These are phyloP conservation scores for Symbiodinium pilosum DNA, from an alignment of 73 alveolate genomes.

Conservation along the genomic window DNA sequence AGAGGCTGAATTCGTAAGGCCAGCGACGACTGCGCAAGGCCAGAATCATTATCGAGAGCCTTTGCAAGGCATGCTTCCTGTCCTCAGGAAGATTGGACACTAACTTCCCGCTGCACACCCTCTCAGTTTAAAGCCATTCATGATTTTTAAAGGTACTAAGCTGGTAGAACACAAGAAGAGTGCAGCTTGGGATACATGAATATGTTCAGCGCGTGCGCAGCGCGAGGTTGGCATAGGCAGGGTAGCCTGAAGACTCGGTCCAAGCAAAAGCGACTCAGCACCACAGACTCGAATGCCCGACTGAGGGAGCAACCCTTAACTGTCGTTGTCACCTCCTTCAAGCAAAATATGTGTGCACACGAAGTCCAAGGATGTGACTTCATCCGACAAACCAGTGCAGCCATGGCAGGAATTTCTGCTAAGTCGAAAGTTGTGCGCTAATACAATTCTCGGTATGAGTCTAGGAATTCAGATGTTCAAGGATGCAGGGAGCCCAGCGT, in stretches of 20 bases:
- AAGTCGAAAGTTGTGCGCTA: too few relatives aligned
- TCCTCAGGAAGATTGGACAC: not conserved
- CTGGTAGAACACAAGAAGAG: not conserved
- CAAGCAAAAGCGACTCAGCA: not conserved
- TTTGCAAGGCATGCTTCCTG: not conserved
- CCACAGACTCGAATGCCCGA: not conserved
- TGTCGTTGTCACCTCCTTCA: not conserved
- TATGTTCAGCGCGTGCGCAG: constrained; percentile 28
- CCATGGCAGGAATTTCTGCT: too few relatives aligned
- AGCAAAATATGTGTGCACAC: too few relatives aligned
- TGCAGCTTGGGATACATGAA: not conserved
- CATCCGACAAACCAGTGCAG: too few relatives aligned
- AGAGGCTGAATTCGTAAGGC: not conserved
- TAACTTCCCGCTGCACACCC: not conserved
- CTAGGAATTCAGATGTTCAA: not conserved
- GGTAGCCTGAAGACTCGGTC: not conserved
- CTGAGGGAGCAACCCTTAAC: not conserved
- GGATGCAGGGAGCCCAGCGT: not conserved
- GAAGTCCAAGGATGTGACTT: too few relatives aligned
- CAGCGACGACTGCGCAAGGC: constrained; percentile 2
- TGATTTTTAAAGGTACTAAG: not conserved
- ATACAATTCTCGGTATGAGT: too few relatives aligned
- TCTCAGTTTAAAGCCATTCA: not conserved
- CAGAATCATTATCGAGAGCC: not conserved
- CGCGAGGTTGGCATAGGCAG: constrained; percentile 77